Base-by-base conservation (phyloP, 495 filamentous ascomycete species). In the Penicillium tannophilum region DNA sequence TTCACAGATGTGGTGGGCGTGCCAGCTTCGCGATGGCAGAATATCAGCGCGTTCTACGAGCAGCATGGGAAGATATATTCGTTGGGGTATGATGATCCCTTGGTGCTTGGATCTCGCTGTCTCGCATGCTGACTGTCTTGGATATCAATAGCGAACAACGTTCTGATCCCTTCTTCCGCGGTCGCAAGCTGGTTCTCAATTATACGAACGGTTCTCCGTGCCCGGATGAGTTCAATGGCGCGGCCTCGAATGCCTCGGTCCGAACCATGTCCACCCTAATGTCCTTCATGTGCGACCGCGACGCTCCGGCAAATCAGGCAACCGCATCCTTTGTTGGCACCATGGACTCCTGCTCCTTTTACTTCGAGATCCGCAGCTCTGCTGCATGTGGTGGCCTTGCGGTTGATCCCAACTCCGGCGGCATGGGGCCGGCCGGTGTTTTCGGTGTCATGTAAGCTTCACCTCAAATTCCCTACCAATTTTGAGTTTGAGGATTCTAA, bases 201-300 rank as follows among this genome's bases (percentile, higher is more conserved):
- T 98, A 98, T 71, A 91, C 86, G 20, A 83, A 90, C 57, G 95
- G 95, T 26, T 97, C 93, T 0, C 91, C 89, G 9, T 97, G 92
- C 30, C 63, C 65, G 17, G 72, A 68, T 43, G 75, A 77, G 16
- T 63, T 47, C 61, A 54, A 46, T 6, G 47, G 23, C 31, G 55
- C 49, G 51, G 55, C 61, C 44, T 67, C 62, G 14, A 75, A 80
- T 53, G 64, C 67, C 19, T 72, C 76, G 12, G 42, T 54, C 43
- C 83, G 87, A 31, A 83, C 84, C 53, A 98, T 97, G 69, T 94
- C 89, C 1, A 89, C 92, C 9, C 84, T 93, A 53, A 92, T 99
- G 78, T 93, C 90, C 31, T 90, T 98, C 73, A 88, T 93, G 67
- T 98, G 95, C 76, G 93, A 97, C 64, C 85, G 84, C 49, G 91